Evolutionary conservation across 805 yeast species (phyloP).

Genomic region (Starmerella ratchasimensis): DNA sequence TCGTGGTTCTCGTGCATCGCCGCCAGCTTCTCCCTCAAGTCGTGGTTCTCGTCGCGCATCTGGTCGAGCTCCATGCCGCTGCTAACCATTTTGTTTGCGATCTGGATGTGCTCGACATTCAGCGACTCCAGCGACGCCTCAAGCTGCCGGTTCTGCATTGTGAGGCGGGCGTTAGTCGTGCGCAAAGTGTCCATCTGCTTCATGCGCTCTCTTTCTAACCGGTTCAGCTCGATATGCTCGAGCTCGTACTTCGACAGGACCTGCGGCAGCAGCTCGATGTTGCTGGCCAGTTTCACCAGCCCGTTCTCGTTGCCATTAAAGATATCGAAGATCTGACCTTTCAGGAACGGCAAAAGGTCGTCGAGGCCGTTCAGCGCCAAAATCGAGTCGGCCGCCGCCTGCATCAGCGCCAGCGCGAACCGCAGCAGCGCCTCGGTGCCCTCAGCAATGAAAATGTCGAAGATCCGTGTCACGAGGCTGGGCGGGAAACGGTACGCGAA

Average conservation of each 20-base stretch:
- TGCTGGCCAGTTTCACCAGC: slow-evolving; percentile 67
- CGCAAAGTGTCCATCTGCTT: slow-evolving; percentile 47
- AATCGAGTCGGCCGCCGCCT: slow-evolving; percentile 47
- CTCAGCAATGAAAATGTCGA: slow-evolving; percentile 78
- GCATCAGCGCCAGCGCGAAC: slow-evolving; percentile 70
- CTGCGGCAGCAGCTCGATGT: slow-evolving; percentile 57
- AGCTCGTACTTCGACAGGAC: slow-evolving; percentile 54
- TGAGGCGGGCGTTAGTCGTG: slow-evolving; percentile 54
- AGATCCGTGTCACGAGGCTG: slow-evolving; percentile 72
- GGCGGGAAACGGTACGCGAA: slow-evolving; percentile 92
- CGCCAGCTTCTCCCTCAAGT: slow-evolving; percentile 27
- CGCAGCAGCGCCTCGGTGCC: slow-evolving; percentile 79
- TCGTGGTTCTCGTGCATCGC: slow-evolving; percentile 6
- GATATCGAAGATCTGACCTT: slow-evolving; percentile 61
- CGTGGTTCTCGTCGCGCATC: slow-evolving; percentile 58
- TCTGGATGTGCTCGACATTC: slow-evolving; percentile 69
- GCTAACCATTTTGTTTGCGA: slow-evolving; percentile 77
- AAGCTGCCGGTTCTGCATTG: slow-evolving; percentile 56
- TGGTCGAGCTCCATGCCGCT: slow-evolving; percentile 65
- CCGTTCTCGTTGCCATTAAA: slow-evolving; percentile 53
- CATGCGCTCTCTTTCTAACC: slow-evolving; percentile 49
- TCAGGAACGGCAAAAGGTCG: slow-evolving; percentile 57
- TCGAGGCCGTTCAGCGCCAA: slow-evolving; percentile 54
- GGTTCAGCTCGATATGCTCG: slow-evolving; percentile 65
- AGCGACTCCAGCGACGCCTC: slow-evolving; percentile 56